phyloP scores from a whole-genome alignment of 805 yeast genomes.

The Wickerhamiella cacticola region DNA sequence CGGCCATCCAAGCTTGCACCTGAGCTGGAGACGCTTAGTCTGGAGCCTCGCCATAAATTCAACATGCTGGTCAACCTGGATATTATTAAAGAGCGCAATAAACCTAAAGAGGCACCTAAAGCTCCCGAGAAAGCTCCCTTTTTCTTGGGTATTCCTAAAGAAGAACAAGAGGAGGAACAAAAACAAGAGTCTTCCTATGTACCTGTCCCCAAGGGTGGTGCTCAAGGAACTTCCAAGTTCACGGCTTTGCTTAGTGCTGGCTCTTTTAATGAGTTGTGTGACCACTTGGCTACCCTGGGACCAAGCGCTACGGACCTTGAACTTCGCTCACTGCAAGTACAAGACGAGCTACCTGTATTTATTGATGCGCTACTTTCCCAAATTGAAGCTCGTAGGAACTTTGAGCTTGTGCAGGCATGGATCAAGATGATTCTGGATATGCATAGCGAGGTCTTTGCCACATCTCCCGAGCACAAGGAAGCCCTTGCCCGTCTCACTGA shows the following conservation, averaged over 20 bases:
- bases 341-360: conserved; percentile 52
- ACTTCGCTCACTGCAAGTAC: conserved; percentile 59
- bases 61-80: conserved; percentile 71
- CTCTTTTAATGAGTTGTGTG: conserved; percentile 41
- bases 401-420: conserved; percentile 73
- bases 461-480: conserved; percentile 29
- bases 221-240: conserved; percentile 7
- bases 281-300: conserved; percentile 44
- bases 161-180: conserved; percentile 22
- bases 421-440: conserved; percentile 58
- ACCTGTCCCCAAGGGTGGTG: conserved; percentile 10
- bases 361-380: conserved; percentile 57
- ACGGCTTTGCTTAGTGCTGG: neutral
- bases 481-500: conserved; percentile 42
- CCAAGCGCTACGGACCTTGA: conserved; percentile 80
- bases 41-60: conserved; percentile 67
- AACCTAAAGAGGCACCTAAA: conserved; percentile 80
- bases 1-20: conserved; percentile 44
- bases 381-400: conserved; percentile 42
- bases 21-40: conserved; percentile 57
- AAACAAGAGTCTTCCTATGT: neutral
- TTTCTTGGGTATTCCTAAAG: conserved; percentile 42
- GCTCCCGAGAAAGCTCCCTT: conserved; percentile 73
- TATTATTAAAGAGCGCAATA: conserved; percentile 71
- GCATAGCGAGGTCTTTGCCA: conserved; percentile 67